phyloP scores from a whole-genome alignment of 75 land plant genomes.

The Pinus tabuliformis region DNA sequence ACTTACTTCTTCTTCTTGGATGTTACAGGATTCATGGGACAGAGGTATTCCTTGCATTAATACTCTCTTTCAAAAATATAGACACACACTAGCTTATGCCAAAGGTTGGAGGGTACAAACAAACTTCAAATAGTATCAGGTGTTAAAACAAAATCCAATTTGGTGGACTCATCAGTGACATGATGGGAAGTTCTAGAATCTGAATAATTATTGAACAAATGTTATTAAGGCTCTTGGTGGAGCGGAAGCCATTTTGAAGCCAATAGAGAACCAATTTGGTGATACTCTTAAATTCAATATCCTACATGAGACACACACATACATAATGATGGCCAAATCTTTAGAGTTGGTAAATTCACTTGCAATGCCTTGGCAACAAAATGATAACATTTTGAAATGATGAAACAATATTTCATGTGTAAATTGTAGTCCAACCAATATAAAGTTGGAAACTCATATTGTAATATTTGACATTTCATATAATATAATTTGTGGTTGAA shows the following conservation, averaged over 20 bases:
- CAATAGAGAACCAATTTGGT: no score
- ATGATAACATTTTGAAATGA: no score
- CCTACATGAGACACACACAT: no score
- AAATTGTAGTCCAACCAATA: no score
- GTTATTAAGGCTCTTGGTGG: conserved; percentile 99
- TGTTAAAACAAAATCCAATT: conserved; percentile 97
- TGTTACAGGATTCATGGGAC: conserved; percentile 93
- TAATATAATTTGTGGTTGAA: no score
- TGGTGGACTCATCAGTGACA: conserved; percentile 99
- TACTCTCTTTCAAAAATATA: conserved; percentile 95
- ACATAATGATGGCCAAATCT: no score
- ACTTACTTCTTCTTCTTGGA: background rate
- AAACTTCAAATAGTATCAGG: conserved; percentile 98
- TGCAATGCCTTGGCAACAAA: no score
- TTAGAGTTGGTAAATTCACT: no score
- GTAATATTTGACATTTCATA: no score
- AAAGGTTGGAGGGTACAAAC: conserved; percentile 99
- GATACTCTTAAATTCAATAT: no score
- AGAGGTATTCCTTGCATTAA: conserved; percentile 98
- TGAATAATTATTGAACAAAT: conserved; percentile 98
- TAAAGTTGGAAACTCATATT: no score
- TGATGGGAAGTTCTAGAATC: conserved; percentile 98
- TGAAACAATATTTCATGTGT: no score
- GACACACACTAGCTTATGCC: conserved; percentile 98
- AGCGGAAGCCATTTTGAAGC: conserved; percentile 97